These are phyloP conservation scores for Meredithiella fracta DNA, from an alignment of 2,329 filamentous ascomycete species.

Conservation along the genomic window DNA sequence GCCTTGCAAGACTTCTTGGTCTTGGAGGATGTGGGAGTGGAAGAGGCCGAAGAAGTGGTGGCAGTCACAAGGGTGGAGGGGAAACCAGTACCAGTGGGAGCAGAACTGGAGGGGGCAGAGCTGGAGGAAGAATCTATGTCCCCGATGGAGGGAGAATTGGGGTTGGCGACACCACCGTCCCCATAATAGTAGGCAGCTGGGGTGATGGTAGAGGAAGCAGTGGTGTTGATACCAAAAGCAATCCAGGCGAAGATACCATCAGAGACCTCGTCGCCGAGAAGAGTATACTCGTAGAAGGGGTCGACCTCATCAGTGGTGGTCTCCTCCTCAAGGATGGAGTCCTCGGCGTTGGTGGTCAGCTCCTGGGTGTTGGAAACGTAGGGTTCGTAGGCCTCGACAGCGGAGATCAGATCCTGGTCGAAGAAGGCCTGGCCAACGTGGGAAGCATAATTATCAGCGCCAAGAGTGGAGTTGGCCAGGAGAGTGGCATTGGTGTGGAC, in stretches of 20 bases:
- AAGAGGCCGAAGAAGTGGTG: neutral
- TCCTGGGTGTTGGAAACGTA: constrained; percentile 28
- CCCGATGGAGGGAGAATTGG: neutral
- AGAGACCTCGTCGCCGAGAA: constrained; percentile 33
- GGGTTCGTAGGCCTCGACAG: constrained; percentile 31
- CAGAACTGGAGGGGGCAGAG: neutral
- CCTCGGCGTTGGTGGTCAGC: constrained; percentile 32
- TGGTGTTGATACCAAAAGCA: constrained; percentile 31
- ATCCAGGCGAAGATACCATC: constrained; percentile 40
- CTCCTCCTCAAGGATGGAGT: constrained; percentile 31
- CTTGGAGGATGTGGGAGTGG: neutral
- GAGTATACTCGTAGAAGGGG: constrained; percentile 40
- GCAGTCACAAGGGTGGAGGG: neutral
- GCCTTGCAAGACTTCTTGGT: neutral
- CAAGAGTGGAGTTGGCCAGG: constrained; percentile 34
- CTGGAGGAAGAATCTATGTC: neutral
- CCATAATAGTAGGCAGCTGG: constrained; percentile 22
- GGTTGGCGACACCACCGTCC: constrained; percentile 21
- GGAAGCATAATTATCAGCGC: constrained; percentile 29
- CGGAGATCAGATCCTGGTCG: constrained; percentile 36
- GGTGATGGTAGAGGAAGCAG: constrained; percentile 16
- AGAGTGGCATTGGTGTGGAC: constrained; percentile 22
- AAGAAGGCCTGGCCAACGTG: constrained; percentile 50
- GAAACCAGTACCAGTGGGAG: neutral
- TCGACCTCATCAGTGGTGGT: constrained; percentile 33